phyloP scores from a whole-genome alignment of 805 yeast species.

The Clavispora asparagi region DNA sequence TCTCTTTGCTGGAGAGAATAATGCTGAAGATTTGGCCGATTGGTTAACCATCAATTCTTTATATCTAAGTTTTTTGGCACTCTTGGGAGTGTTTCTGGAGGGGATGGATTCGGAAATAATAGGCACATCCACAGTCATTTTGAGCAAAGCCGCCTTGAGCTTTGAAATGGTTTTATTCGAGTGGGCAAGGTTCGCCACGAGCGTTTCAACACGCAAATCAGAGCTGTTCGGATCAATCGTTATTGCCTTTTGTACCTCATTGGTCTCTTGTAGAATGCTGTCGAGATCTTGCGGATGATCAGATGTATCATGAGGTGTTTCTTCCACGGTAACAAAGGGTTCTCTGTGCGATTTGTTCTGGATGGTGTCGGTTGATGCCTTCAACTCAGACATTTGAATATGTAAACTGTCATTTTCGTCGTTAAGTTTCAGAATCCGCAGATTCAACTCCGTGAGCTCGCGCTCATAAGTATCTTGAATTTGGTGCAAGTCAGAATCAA shows the following conservation, averaged over 20 bases:
- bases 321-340: background rate
- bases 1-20: slow-evolving; percentile 32
- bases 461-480: slow-evolving; percentile 30
- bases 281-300: slow-evolving; percentile 29
- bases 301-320: slow-evolving; percentile 28
- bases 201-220: slow-evolving; percentile 59
- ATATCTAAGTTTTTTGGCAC: slow-evolving; percentile 13
- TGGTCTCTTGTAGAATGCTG: slow-evolving; percentile 25
- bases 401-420: slow-evolving; percentile 63
- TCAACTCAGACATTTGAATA: slow-evolving; percentile 23
- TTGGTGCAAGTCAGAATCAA: slow-evolving; percentile 34
- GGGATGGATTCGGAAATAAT: background rate
- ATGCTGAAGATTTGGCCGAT: slow-evolving; percentile 16
- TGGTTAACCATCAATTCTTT: slow-evolving; percentile 8
- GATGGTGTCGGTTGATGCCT: slow-evolving; percentile 1
- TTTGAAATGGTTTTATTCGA: slow-evolving; percentile 61
- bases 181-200: slow-evolving; percentile 57
- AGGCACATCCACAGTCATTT: slow-evolving; percentile 27
- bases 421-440: slow-evolving; percentile 53
- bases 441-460: slow-evolving; percentile 46
- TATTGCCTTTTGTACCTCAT: slow-evolving; percentile 15
- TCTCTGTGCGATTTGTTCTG: background rate
- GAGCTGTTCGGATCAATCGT: slow-evolving; percentile 34
- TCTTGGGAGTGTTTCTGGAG: slow-evolving; percentile 20
- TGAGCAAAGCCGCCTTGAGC: slow-evolving; percentile 47